These are phyloP conservation scores for Pleomassaria siparia DNA, from an alignment of 2,329 filamentous ascomycete genomes.

Conservation along the genomic window DNA sequence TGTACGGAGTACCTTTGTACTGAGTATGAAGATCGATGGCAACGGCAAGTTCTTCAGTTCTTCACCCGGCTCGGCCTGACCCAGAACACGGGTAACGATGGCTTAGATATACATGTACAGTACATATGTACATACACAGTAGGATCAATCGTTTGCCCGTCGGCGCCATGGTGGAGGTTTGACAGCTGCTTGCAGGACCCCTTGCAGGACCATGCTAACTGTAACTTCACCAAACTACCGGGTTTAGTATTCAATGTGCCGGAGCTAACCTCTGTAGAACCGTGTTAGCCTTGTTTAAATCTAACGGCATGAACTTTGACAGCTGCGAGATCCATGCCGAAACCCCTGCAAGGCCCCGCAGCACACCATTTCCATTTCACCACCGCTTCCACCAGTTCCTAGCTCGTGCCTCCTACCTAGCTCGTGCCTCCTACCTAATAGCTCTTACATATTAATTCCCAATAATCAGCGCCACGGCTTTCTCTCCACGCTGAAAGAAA, in stretches of 20 bases:
- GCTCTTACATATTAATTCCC: too few species aligned
- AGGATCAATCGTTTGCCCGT: neutral
- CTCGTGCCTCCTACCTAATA: too few species aligned
- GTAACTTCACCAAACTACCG: neutral
- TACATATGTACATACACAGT: too few species aligned
- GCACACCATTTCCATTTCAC: conserved; percentile 2
- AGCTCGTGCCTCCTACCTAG: neutral
- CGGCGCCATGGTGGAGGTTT: neutral
- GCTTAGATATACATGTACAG: too few species aligned
- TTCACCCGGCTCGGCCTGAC: neutral
- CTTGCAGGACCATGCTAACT: too few species aligned
- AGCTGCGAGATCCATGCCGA: neutral
- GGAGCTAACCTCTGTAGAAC: conserved; percentile 14
- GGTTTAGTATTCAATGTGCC: conserved; percentile 4
- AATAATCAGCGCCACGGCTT: too few species aligned
- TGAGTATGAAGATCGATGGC: neutral
- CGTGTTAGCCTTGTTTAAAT: conserved; percentile 4
- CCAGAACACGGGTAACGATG: neutral
- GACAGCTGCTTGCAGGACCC: neutral
- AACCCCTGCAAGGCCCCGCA: conserved; percentile 1
- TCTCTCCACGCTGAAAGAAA: too few species aligned
- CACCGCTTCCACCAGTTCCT: neutral
- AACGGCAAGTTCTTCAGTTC: neutral
- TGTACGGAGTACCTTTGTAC: too few species aligned
- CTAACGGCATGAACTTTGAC: conserved; percentile 5